phyloP scores from a whole-genome alignment of 805 yeast genomes.

The Ascoidea rubescens region DNA sequence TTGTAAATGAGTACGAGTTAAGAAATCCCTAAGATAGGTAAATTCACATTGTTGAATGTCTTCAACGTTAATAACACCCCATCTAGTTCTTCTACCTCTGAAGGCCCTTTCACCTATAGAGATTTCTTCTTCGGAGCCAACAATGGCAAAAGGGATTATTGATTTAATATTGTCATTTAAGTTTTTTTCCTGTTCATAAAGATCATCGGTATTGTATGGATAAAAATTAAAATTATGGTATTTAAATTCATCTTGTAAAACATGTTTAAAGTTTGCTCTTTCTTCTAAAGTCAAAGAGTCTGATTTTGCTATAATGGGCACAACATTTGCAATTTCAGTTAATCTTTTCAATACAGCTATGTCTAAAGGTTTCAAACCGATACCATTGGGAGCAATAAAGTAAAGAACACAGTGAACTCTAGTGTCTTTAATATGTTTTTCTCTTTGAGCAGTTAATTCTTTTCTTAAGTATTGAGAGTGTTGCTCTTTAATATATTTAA shows the following conservation, averaged over 20 bases:
- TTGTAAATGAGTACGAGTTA: slow-evolving; percentile 90
- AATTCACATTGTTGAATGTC: slow-evolving; percentile 94
- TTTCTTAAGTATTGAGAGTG: slow-evolving; percentile 82
- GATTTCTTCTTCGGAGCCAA: slow-evolving; percentile 76
- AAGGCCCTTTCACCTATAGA: slow-evolving; percentile 65
- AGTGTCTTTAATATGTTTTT: slow-evolving; percentile 65
- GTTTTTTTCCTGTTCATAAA: slow-evolving; percentile 59
- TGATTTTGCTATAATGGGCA: slow-evolving; percentile 90
- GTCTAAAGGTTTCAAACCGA: slow-evolving; percentile 76
- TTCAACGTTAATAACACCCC: slow-evolving; percentile 91
- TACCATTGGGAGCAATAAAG: slow-evolving; percentile 80
- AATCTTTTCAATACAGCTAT: slow-evolving; percentile 70
- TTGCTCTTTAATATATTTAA: slow-evolving; percentile 90
- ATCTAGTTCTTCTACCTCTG: slow-evolving; percentile 83
- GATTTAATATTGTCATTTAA: slow-evolving; percentile 62
- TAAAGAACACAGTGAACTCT: slow-evolving; percentile 90
- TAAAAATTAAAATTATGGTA: slow-evolving; percentile 64
- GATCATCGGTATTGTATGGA: slow-evolving; percentile 65
- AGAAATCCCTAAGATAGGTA: slow-evolving; percentile 83
- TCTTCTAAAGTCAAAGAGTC: slow-evolving; percentile 83
- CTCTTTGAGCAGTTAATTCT: slow-evolving; percentile 91
- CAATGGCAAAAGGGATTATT: slow-evolving; percentile 84
- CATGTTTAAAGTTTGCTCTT: slow-evolving; percentile 63
- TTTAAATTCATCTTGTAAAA: slow-evolving; percentile 63
- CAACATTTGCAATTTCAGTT: slow-evolving; percentile 82